phyloP scores from a whole-genome alignment of 2,329 filamentous ascomycete species.

The Colletotrichum sp. region DNA sequence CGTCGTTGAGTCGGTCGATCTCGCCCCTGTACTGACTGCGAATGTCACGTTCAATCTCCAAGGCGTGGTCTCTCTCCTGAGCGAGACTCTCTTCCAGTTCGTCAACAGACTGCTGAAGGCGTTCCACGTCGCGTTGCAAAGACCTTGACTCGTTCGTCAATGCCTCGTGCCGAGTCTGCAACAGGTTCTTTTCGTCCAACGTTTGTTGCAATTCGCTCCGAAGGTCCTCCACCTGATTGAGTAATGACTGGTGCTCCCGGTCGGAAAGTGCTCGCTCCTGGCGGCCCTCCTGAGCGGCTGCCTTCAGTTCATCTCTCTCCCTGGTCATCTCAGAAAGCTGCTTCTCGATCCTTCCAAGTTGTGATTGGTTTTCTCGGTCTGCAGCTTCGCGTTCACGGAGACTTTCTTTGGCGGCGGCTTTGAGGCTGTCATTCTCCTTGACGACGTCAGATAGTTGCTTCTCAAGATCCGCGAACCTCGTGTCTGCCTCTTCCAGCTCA shows the following conservation, averaged over 20 bases:
- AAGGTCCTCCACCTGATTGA: conserved; percentile 57
- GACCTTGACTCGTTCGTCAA: conserved; percentile 68
- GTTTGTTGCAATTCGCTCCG: conserved; percentile 65
- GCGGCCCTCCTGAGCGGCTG: conserved; percentile 47
- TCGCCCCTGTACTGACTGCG: conserved; percentile 48
- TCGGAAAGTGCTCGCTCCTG: conserved; percentile 48
- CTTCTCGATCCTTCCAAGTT: conserved; percentile 56
- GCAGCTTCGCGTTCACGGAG: conserved; percentile 47
- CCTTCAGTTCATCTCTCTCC: conserved; percentile 50
- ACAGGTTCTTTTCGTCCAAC: conserved; percentile 69
- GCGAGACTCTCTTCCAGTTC: conserved; percentile 55
- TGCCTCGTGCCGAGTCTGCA: conserved; percentile 73
- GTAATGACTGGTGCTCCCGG: conserved; percentile 43
- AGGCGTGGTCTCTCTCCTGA: conserved; percentile 61
- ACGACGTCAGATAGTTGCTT: conserved; percentile 53
- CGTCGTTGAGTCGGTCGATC: conserved; percentile 56
- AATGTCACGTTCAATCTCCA: conserved; percentile 66
- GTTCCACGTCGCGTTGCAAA: conserved; percentile 68
- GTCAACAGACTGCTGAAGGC: conserved; percentile 49
- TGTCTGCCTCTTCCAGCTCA: conserved; percentile 62
- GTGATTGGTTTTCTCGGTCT: conserved; percentile 38
- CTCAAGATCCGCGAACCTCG: conserved; percentile 57
- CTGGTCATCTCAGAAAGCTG: conserved; percentile 50
- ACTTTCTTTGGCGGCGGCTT: conserved; percentile 46
- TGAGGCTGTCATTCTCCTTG: conserved; percentile 50